Percentiles rank a stretch among this genome's conserved stretches.
Conservation (phyloP, 2,329 filamentous ascomycete species). For the Neoascochyta sp. region DNA sequence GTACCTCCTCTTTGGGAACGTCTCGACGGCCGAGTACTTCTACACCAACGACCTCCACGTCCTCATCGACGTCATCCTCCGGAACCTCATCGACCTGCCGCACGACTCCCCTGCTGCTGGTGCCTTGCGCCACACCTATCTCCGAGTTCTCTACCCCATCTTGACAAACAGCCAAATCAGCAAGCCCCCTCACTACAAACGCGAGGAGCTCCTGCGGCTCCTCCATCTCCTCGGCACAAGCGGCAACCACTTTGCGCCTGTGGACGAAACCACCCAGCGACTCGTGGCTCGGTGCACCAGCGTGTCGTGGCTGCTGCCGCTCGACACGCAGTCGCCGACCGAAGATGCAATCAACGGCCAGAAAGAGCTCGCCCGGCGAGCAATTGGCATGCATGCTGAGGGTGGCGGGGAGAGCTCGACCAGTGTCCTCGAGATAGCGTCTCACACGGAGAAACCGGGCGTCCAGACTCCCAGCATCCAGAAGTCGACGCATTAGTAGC, state of each 20-base stretch:
- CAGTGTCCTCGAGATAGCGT: conserved; percentile 40
- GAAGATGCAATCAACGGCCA: conserved; percentile 28
- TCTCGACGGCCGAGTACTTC: conserved; percentile 92
- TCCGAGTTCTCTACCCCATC: conserved; percentile 86
- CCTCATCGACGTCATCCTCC: conserved; percentile 89
- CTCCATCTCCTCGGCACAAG: conserved; percentile 64
- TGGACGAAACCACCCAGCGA: conserved; percentile 74
- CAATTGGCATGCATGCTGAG: conserved; percentile 39
- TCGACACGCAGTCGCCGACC: conserved; percentile 19
- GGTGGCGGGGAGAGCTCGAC: conserved; percentile 35
- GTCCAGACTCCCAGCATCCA: conserved; percentile 40
- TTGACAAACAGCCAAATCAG: conserved; percentile 88
- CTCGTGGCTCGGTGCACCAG: conserved; percentile 71
- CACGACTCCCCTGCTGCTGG: conserved; percentile 59
- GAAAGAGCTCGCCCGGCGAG: conserved; percentile 37
- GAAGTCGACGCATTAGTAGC: conserved; percentile 15
- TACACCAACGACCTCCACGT: conserved; percentile 97
- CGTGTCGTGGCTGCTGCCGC: conserved; percentile 61
- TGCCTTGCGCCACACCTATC: conserved; percentile 82
- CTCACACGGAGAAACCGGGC: conserved; percentile 40
- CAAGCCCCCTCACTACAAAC: conserved; percentile 85
- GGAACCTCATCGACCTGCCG: conserved; percentile 92
- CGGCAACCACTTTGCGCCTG: conserved; percentile 72
- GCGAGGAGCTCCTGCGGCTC: conserved; percentile 74
- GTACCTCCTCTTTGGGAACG: conserved; percentile 91